Evolutionary conservation across 345 rosid species (phyloP).

Genomic region (Aurinia saxatilis): DNA sequence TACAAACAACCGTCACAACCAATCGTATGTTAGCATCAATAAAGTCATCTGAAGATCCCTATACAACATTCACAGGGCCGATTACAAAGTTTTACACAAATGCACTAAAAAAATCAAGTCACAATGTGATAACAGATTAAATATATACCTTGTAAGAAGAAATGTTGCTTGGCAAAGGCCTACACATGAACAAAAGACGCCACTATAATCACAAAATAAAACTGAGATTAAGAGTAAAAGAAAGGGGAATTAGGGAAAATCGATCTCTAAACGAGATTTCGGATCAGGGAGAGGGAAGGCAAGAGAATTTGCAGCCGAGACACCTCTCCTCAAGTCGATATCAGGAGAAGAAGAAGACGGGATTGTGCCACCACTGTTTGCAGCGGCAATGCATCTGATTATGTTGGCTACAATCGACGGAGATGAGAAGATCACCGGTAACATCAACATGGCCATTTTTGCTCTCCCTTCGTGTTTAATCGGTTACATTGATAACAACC

Average conservation of each 20-base stretch:
- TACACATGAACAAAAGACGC: conserved; percentile 25
- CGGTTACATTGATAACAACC: no score
- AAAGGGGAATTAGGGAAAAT: conserved; percentile 58
- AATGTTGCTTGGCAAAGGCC: conserved; percentile 81
- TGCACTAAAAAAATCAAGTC: background rate
- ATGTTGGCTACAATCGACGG: background rate
- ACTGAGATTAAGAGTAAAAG: background rate
- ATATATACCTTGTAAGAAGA: conserved; percentile 82
- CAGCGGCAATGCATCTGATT: conserved; percentile 31
- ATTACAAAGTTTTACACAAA: conserved; percentile 20
- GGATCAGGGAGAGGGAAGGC: conserved; percentile 69
- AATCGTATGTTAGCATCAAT: conserved; percentile 92
- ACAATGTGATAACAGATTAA: background rate
- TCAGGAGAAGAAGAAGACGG: conserved; percentile 17
- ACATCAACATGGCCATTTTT: conserved; percentile 19
- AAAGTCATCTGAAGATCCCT: conserved; percentile 97
- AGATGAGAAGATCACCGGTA: conserved; percentile 31
- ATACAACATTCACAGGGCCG: conserved; percentile 37
- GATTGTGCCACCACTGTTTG: conserved; percentile 14
- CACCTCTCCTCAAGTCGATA: conserved; percentile 48
- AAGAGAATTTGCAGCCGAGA: conserved; percentile 68
- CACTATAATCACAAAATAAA: background rate
- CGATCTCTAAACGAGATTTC: conserved; percentile 73
- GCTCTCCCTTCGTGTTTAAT: no score
- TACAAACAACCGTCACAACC: conserved; percentile 64